Conservation (phyloP, 2,329 filamentous ascomycete species). For the Onygenales sp. region DNA sequence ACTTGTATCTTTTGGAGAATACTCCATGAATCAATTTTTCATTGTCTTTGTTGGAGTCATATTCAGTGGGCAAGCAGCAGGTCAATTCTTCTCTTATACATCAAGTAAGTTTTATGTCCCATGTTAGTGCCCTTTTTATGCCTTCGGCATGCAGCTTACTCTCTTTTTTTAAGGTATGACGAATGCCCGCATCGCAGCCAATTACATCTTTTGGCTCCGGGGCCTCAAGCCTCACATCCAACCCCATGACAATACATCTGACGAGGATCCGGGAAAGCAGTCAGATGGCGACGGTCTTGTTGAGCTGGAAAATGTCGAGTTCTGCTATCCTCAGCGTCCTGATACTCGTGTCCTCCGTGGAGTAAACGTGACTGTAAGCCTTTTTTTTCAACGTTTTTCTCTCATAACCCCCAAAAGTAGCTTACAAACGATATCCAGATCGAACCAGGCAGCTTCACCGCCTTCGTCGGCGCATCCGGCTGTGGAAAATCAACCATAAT, state of each 20-base stretch:
- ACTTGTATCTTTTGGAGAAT: conserved; percentile 21
- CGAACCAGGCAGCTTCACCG: conserved; percentile 42
- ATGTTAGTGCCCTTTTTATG: not conserved
- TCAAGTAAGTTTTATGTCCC: conserved; percentile 16
- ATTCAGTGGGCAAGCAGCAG: conserved; percentile 24
- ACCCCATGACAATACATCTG: conserved; percentile 15
- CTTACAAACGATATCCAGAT: conserved; percentile 18
- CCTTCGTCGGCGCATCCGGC: conserved; percentile 48
- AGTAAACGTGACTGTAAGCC: conserved; percentile 15
- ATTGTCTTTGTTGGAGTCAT: conserved; percentile 35
- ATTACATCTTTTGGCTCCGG: conserved; percentile 44
- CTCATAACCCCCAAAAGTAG: not conserved
- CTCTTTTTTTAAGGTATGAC: conserved; percentile 38
- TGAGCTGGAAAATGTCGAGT: conserved; percentile 37
- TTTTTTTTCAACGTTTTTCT: not conserved
- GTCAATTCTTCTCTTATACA: conserved; percentile 26
- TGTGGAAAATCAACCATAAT: conserved; percentile 62
- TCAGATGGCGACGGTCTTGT: conserved; percentile 27
- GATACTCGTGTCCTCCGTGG: conserved; percentile 20
- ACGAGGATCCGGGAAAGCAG: conserved; percentile 21
- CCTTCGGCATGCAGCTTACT: not conserved
- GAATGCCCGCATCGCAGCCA: conserved; percentile 40
- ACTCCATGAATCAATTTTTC: conserved; percentile 31
- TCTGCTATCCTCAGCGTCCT: conserved; percentile 23
- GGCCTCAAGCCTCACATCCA: conserved; percentile 8